These are phyloP conservation scores for Tilletia caries DNA, from an alignment of 1,284 basidiomycete species.

Conservation along the genomic window DNA sequence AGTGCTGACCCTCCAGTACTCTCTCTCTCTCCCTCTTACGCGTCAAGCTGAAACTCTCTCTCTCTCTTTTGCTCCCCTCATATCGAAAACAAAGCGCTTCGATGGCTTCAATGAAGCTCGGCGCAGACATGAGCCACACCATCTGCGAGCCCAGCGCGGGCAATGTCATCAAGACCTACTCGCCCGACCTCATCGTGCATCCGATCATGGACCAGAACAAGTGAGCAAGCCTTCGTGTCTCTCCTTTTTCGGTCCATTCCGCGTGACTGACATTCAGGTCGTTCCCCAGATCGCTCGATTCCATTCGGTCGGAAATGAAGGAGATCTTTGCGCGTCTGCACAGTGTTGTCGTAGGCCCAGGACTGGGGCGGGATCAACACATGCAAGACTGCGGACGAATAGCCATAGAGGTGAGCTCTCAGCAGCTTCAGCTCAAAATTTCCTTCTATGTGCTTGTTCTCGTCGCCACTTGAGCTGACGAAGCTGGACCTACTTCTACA, in stretches of 20 bases:
- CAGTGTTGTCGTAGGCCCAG: conserved; percentile 86
- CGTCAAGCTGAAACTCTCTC: no score
- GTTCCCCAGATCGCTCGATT: conserved; percentile 56
- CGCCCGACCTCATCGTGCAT: conserved; percentile 90
- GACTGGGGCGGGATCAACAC: conserved; percentile 69
- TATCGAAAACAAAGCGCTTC: conserved; percentile 22
- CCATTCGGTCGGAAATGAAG: conserved; percentile 64
- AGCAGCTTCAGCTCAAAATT: no score
- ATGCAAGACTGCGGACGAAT: conserved; percentile 71
- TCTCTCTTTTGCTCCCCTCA: background rate
- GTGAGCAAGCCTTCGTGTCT: no score
- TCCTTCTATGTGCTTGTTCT: background rate
- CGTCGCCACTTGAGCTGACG: background rate
- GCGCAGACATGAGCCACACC: conserved; percentile 90
- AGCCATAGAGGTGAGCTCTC: conserved; percentile 53
- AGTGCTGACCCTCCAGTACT: background rate
- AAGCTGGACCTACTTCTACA: background rate
- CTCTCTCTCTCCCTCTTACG: no score
- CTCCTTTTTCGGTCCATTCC: conserved; percentile 2
- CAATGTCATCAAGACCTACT: conserved; percentile 89
- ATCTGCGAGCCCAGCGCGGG: conserved; percentile 86
- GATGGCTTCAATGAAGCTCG: conserved; percentile 54
- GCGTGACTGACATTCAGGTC: background rate
- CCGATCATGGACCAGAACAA: conserved; percentile 65
- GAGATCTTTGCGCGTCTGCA: conserved; percentile 77